Evolutionary conservation across 202 grass and related monocot genomes (phyloP).

Genomic region (Schoenoplectus tabernaemontani): DNA sequence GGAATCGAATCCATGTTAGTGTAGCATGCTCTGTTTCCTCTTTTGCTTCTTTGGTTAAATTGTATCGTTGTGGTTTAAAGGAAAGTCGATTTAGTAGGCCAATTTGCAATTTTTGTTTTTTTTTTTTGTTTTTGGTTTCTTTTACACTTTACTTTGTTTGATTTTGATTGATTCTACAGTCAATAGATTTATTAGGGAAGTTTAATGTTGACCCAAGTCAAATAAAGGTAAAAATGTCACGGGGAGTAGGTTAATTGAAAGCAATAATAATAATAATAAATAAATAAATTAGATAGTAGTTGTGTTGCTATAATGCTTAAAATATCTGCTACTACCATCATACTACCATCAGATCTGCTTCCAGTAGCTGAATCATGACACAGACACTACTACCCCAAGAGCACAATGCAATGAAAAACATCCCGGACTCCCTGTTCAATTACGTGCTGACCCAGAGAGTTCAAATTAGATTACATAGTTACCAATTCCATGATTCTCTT

Average conservation of each 20-base stretch:
- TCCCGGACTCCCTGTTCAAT: neutral
- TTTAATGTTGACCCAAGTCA: neutral
- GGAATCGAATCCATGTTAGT: constrained; percentile 63
- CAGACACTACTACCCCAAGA: neutral
- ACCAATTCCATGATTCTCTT: neutral
- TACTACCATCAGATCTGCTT: neutral
- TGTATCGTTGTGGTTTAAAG: neutral
- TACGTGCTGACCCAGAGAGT: neutral
- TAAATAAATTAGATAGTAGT: neutral
- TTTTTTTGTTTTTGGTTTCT: neutral
- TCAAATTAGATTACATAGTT: neutral
- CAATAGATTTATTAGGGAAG: no score
- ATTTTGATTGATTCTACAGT: neutral
- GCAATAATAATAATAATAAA: neutral
- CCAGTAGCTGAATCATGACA: neutral
- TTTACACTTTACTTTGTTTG: neutral
- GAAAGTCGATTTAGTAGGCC: neutral
- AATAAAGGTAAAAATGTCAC: neutral
- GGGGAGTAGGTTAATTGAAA: neutral
- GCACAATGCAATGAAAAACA: neutral
- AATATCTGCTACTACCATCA: no score
- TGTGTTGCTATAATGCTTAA: neutral
- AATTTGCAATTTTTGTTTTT: neutral
- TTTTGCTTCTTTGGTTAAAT: neutral
- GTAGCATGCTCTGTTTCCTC: no score